Conservation (phyloP, 495 filamentous ascomycete genomes). For the Xylaria bambusicola region DNA sequence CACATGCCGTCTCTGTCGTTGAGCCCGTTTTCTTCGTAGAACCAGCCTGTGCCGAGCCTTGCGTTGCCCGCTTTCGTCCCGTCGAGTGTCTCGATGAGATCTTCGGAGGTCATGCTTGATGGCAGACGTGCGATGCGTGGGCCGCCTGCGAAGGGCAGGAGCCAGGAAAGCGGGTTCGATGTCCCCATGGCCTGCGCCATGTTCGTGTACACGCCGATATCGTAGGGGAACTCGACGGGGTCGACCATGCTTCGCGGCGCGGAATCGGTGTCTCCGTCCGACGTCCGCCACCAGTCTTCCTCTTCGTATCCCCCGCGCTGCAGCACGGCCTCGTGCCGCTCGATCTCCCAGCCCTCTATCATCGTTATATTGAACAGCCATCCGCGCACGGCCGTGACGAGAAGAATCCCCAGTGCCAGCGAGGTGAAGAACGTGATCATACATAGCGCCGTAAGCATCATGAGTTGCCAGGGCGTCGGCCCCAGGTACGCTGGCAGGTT, state of each 20-base stretch:
- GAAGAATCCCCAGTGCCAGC: constrained; percentile 66
- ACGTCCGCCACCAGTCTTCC: constrained; percentile 42
- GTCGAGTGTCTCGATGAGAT: neutral
- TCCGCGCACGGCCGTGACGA: constrained; percentile 48
- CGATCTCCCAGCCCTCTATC: constrained; percentile 93
- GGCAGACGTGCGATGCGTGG: constrained; percentile 30
- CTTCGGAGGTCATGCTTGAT: neutral
- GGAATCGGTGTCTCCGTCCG: constrained; percentile 25
- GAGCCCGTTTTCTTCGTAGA: constrained; percentile 83
- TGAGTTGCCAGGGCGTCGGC: constrained; percentile 62
- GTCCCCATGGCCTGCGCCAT: constrained; percentile 74
- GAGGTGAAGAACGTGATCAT: constrained; percentile 62
- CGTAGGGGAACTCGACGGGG: constrained; percentile 85
- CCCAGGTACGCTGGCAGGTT: constrained; percentile 81
- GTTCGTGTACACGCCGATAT: constrained; percentile 84
- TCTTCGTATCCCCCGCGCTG: constrained; percentile 63
- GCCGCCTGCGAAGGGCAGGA: constrained; percentile 48
- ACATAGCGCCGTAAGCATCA: constrained; percentile 65
- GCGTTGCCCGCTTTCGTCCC: constrained; percentile 15
- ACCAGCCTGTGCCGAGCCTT: constrained; percentile 51
- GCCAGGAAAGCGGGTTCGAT: constrained; percentile 47
- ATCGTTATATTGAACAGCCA: constrained; percentile 64
- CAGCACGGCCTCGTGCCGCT: constrained; percentile 78
- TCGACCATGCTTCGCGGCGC: constrained; percentile 50
- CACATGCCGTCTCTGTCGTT: constrained; percentile 69